Conservation (phyloP, 495 filamentous ascomycete genomes). For the Lasiosphaeria miniovina region DNA sequence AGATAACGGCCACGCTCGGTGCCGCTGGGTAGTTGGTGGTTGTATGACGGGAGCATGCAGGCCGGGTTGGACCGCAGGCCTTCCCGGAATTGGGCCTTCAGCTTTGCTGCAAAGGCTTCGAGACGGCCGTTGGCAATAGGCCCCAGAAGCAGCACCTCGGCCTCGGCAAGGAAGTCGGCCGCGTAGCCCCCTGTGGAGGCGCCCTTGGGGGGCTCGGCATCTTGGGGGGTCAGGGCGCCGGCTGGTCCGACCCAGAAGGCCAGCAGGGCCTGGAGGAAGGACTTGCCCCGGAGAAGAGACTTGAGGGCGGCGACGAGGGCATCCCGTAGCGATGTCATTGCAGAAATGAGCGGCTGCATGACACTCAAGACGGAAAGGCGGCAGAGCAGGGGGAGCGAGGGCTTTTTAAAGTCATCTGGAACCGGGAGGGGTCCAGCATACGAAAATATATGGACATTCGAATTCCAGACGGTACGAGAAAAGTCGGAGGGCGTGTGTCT, state of each 20-base stretch:
- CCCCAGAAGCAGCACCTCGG: conserved; percentile 36
- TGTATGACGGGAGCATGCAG: conserved; percentile 61
- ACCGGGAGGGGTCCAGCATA: conserved; percentile 2
- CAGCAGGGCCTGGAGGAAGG: conserved; percentile 49
- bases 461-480: not conserved
- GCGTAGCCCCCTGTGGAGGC: conserved; percentile 6
- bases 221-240: conserved; percentile 30
- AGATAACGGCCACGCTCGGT: conserved; percentile 63
- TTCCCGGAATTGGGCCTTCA: conserved; percentile 48
- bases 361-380: conserved; percentile 28
- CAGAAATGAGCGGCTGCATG: conserved; percentile 44
- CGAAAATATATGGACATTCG: conserved; percentile 9
- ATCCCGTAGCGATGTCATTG: conserved; percentile 46
- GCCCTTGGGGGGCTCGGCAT: conserved; percentile 23
- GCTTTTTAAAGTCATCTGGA: conserved; percentile 25
- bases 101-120: conserved; percentile 35
- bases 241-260: conserved; percentile 47
- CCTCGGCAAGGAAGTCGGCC: conserved; percentile 33
- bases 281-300: conserved; percentile 50
- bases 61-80: conserved; percentile 43
- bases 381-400: conserved; percentile 7
- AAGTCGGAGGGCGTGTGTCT: too few species aligned
- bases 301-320: conserved; percentile 42
- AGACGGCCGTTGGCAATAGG: conserved; percentile 39
- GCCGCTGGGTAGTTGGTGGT: conserved; percentile 70